phyloP scores from a whole-genome alignment of 2,329 filamentous ascomycete genomes.

The Cladosporium sphaerospermum region DNA sequence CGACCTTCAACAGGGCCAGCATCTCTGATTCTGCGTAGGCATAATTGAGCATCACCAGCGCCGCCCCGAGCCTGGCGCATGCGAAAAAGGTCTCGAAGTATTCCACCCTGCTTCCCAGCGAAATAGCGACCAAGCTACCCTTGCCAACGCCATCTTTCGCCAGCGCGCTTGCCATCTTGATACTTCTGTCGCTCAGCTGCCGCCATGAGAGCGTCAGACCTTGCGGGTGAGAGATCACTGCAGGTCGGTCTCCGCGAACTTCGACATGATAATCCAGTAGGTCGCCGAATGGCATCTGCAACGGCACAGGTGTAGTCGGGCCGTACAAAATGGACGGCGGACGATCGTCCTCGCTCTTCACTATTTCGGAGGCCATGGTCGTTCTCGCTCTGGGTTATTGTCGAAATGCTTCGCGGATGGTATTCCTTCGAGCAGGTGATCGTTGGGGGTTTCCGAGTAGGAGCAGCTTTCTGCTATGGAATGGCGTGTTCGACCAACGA shows the following conservation, averaged over 20 bases:
- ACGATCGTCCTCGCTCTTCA: slow-evolving; percentile 17
- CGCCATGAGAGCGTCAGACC: slow-evolving; percentile 18
- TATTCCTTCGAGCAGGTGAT: too few relatives aligned
- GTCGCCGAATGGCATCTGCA: slow-evolving; percentile 25
- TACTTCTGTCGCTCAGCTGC: slow-evolving; percentile 22
- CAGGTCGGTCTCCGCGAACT: slow-evolving; percentile 20
- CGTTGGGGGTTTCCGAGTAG: too few relatives aligned
- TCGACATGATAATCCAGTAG: slow-evolving; percentile 25
- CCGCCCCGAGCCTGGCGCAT: slow-evolving; percentile 25
- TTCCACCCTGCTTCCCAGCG: slow-evolving; percentile 26
- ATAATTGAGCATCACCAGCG: slow-evolving; percentile 66
- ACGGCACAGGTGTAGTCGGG: slow-evolving; percentile 23
- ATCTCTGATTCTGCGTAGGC: slow-evolving; percentile 66
- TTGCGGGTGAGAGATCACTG: slow-evolving; percentile 25
- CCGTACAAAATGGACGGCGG: slow-evolving; percentile 25
- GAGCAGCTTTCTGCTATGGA: too few relatives aligned
- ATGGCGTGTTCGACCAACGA: too few relatives aligned
- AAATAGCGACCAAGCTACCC: slow-evolving; percentile 25
- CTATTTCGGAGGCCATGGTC: slow-evolving; percentile 9
- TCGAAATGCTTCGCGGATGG: too few relatives aligned
- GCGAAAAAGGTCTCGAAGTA: slow-evolving; percentile 31
- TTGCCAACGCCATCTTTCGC: slow-evolving; percentile 24
- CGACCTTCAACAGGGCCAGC: slow-evolving; percentile 60
- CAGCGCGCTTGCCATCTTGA: slow-evolving; percentile 23
- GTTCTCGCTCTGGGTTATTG: background rate